These are phyloP conservation scores for Scutellaria galericulata DNA, from an alignment of 257 asterid genomes.

Conservation along the genomic window DNA sequence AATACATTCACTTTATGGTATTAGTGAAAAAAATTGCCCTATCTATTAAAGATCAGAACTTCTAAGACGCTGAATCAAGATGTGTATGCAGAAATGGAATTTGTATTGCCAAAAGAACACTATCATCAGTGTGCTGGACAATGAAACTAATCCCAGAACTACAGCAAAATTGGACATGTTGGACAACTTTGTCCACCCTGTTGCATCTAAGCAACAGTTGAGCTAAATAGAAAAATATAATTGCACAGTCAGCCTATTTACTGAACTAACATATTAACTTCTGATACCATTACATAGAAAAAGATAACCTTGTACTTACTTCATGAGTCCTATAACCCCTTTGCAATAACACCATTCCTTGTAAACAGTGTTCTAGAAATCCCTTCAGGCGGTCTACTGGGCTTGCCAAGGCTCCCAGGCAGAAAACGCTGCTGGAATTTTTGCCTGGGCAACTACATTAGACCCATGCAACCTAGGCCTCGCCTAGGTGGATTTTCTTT, in stretches of 20 bases:
- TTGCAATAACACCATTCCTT: background rate
- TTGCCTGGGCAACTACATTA: no score
- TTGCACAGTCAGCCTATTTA: background rate
- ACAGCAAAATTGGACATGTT: background rate
- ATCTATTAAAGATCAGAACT: slow-evolving; percentile 1
- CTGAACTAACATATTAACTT: background rate
- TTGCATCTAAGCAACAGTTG: slow-evolving; percentile 10
- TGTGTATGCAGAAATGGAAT: background rate
- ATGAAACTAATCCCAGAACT: background rate
- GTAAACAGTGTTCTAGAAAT: background rate
- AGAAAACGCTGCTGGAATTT: no score
- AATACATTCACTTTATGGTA: background rate
- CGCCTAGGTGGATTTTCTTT: no score
- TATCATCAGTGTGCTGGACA: background rate
- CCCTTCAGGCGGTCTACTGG: no score
- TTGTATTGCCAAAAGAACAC: background rate
- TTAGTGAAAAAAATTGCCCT: background rate
- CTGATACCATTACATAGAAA: background rate
- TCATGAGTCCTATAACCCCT: slow-evolving; percentile 1
- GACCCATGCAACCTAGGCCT: no score
- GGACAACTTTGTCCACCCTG: background rate
- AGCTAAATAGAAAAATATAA: background rate
- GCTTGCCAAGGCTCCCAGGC: no score
- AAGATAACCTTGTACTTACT: background rate
- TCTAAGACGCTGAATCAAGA: background rate